Conservation (phyloP, 1,139 yeast genomes). For the Pichia sp. region DNA sequence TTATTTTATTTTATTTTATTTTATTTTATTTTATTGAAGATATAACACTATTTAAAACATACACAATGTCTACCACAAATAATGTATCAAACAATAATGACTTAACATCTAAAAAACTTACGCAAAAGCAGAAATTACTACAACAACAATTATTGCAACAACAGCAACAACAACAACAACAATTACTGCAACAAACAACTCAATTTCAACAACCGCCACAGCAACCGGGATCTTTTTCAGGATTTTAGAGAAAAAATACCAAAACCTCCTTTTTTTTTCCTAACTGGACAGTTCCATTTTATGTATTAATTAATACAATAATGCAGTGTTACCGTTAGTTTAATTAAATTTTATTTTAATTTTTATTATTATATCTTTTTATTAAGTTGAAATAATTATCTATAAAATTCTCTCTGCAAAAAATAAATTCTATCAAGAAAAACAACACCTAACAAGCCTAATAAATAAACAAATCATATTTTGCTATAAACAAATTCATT, state of each 20-base stretch:
- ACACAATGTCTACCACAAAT: neutral
- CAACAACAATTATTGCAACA: slow-evolving; percentile 22
- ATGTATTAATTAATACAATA: too few species aligned
- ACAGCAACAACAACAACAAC: slow-evolving; percentile 21
- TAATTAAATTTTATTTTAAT: too few species aligned
- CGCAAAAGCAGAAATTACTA: slow-evolving; percentile 6
- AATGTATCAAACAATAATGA: slow-evolving; percentile 3
- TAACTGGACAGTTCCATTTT: too few species aligned
- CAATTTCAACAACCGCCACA: slow-evolving; percentile 4
- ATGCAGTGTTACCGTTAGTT: too few species aligned
- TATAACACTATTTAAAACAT: too few species aligned
- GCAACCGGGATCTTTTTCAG: slow-evolving; percentile 19
- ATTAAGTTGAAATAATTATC: neutral
- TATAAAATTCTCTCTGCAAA: slow-evolving; percentile 44
- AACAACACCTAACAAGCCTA: slow-evolving; percentile 86
- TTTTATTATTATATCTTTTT: too few species aligned
- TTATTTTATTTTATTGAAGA: too few species aligned
- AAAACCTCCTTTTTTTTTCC: too few species aligned
- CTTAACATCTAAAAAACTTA: slow-evolving; percentile 25
- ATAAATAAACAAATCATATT: slow-evolving; percentile 55
- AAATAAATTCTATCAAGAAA: slow-evolving; percentile 71
- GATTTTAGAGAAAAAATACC: slow-evolving; percentile 13
- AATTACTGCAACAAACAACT: slow-evolving; percentile 5
- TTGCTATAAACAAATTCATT: slow-evolving; percentile 58
- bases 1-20: too few species aligned